Evolutionary conservation across 495 filamentous ascomycete genomes (phyloP), one percentile per base, ranked within the genome.

Genomic region (Podospora australis): DNA sequence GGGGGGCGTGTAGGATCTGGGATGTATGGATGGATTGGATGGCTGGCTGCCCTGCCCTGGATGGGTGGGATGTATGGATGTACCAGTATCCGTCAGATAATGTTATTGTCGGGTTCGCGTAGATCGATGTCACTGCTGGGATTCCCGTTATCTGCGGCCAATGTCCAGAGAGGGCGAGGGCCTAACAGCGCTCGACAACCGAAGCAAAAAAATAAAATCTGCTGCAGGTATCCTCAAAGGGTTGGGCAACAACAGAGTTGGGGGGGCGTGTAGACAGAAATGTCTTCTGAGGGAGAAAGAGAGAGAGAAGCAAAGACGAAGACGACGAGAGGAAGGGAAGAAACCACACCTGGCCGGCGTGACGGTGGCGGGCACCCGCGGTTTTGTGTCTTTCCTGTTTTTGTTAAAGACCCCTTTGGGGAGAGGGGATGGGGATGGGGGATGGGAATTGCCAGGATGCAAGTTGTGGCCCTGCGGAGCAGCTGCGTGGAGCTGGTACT

Each of bases 311-410:
- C 22, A 8, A 10, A 39, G 36, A n/a, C 16, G 5, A 23, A 23
- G 28, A 16, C 25, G n/a, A 11, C 21, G 30, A 35, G 13, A 35
- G 30, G 30, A 35, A 35, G 30, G 30, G 4, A 35, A n/a, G n/a
- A n/a, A n/a, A n/a, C n/a, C n/a, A n/a, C n/a, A n/a, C n/a, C n/a
- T n/a, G 35, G 32, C 29, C 19, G 40, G 19, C 32, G 39, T 4
- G 52, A 45, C 40, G 52, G 30, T 46, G 41, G 47, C 36, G 43
- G 21, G 21, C 39, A 42, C 8, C 42, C 13, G 46, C 38, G 52
- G 47, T 55, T 55, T 54, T 55, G 52, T 39, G 47, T 55, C 42
- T 55, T 54, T 49, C 46, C 52, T 54, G 46, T 39, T 54, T 49
- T 43, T 54, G 52, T 29, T 29, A 46, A 36, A 41, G 39, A 16